These are phyloP conservation scores for Glycine latifolia DNA, from an alignment of 306 rosid species.

Conservation along the genomic window DNA sequence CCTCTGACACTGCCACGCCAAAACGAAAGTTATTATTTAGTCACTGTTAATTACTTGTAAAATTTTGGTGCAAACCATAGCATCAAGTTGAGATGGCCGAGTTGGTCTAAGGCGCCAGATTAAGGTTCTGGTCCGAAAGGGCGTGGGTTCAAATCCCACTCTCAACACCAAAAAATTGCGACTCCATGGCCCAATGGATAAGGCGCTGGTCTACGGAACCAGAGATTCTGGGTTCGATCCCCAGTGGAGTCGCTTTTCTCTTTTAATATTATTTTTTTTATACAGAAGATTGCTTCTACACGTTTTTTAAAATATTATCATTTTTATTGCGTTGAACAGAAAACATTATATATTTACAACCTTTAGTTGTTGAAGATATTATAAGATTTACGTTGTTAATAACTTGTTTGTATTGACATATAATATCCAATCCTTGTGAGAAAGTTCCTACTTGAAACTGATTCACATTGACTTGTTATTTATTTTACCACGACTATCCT, in stretches of 20 bases:
- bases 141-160: neutral
- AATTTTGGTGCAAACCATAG: neutral
- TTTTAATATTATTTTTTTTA: too few species aligned
- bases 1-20: too few species aligned
- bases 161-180: slow-evolving; percentile 5
- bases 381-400: slow-evolving; percentile 5
- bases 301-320: too few species aligned
- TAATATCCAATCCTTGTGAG: too few species aligned
- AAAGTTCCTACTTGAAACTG: too few species aligned
- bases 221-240: too few species aligned
- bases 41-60: too few species aligned
- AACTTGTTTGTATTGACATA: neutral
- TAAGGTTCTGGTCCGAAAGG: slow-evolving; percentile 49
- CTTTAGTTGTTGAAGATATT: neutral
- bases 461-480: slow-evolving; percentile 13
- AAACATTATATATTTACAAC: neutral
- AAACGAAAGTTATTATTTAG: too few species aligned
- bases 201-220: slow-evolving; percentile 98
- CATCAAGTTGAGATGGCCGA: slow-evolving; percentile 40
- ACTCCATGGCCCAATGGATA: slow-evolving; percentile 80
- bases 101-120: slow-evolving; percentile 32
- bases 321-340: neutral
- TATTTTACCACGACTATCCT: slow-evolving; percentile 8
- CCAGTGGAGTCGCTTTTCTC: too few species aligned
- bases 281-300: too few species aligned